A percentile compares a stretch with the other conserved stretches of the same genome.
phyloP scores from a whole-genome alignment of 352 stramenopile species.

The Pythium insidiosum region DNA sequence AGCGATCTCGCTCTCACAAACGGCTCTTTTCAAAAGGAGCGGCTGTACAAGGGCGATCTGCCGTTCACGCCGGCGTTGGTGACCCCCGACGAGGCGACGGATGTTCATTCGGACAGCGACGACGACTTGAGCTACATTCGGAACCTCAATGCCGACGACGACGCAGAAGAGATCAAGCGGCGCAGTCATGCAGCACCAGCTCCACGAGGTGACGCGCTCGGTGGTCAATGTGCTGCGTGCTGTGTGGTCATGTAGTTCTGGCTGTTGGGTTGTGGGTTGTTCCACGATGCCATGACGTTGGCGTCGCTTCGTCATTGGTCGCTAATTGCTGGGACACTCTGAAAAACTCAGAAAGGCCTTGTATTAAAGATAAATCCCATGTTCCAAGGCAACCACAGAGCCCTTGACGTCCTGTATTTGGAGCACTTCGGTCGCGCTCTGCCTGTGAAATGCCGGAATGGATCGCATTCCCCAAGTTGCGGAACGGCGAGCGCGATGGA shows the following conservation, averaged over 20 bases:
- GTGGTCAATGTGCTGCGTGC: conserved; percentile 44
- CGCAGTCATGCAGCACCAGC: too few species aligned
- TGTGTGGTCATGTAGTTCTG: conserved; percentile 33
- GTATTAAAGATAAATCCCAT: too few species aligned
- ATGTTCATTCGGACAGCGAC: conserved; percentile 14
- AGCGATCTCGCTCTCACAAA: conserved; percentile 16
- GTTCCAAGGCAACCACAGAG: too few species aligned
- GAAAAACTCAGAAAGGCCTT: too few species aligned
- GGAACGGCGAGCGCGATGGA: background rate
- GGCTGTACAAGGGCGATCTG: conserved; percentile 62
- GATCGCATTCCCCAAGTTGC: background rate
- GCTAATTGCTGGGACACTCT: too few species aligned
- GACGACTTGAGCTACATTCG: conserved; percentile 46
- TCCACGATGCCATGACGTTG: too few species aligned
- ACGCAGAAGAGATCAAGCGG: conserved; percentile 14
- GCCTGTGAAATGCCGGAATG: too few species aligned
- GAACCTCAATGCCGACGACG: conserved; percentile 29
- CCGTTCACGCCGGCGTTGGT: conserved; percentile 16
- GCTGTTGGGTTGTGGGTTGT: background rate
- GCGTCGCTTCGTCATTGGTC: too few species aligned
- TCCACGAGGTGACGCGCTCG: conserved; percentile 16
- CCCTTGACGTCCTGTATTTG: too few species aligned
- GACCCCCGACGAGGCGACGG: conserved; percentile 7
- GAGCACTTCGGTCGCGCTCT: too few species aligned
- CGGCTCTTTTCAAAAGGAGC: conserved; percentile 12